Base-by-base conservation (phyloP, 352 stramenopile species). In the Discostella stelligera region DNA sequence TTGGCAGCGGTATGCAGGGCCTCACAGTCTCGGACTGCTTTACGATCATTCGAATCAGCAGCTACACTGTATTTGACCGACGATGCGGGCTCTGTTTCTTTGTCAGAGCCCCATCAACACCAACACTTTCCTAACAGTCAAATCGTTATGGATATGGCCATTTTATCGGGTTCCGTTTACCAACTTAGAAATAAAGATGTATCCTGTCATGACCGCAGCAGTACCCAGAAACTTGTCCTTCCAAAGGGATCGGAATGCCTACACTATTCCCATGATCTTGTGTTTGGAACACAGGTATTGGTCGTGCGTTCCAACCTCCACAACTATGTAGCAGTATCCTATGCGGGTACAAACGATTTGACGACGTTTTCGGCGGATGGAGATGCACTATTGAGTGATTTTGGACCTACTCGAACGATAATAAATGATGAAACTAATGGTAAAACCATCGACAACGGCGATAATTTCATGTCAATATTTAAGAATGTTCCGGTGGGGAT, bases 281-380 rank as follows among this genome's bases (percentile, higher is more conserved):
- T 49, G n/a, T 46, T 82, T 20, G 84, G 79, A 11, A 92, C 80
- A 16, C 87, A 92, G 71, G 80, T 92, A 1, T 65, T 92, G 49
- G 59, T 92, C 8, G 72, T 88, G 13, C 80, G 82, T 20, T 78
- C 65, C 0, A 62, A 3, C n/a, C 4, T 56, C 10, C 80, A 79
- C 20, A 58, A 77, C 0, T 93, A 91, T 59, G 54, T 91, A 23
- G 76, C 82, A 7, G 54, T 93, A 0, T 74, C 85, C 3, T 93
- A 89, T 82, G 83, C 87, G 8, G 87, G 87, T 46, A 93, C 87
- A 1, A 85, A 93, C 65, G 78, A 93, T 79, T 80, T 84, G 21
- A 50, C 59, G 37, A 89, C 85, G 14, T 66, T 78, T 0, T 71
- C 91, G 44, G 73, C 80, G 13, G 87, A 93, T 80, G 77, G 71